Percentiles rank a stretch among this genome's conserved stretches.
Evolutionary conservation across 352 stramenopile genomes (phyloP).

Genomic region (Phytophthora quininea): DNA sequence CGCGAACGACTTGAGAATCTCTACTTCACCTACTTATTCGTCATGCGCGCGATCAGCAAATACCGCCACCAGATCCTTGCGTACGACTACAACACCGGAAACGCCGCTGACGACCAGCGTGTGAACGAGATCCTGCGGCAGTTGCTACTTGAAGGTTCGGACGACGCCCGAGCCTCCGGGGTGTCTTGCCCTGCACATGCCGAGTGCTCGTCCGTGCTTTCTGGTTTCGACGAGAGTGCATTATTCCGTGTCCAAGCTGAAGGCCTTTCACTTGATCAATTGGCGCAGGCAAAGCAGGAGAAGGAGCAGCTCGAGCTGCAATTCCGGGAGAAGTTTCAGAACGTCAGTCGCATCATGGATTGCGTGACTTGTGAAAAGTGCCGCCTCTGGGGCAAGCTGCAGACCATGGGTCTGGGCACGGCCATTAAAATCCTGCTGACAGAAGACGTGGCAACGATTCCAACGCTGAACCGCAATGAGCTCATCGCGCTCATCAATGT

Average conservation of each 20-base stretch:
- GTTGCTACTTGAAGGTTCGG: slow-evolving; percentile 70
- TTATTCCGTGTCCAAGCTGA: slow-evolving; percentile 83
- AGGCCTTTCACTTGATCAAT: slow-evolving; percentile 61
- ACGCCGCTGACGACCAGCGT: slow-evolving; percentile 83
- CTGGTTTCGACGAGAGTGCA: slow-evolving; percentile 88
- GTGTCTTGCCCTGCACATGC: slow-evolving; percentile 61
- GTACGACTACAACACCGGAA: slow-evolving; percentile 96
- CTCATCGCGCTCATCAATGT: slow-evolving; percentile 98
- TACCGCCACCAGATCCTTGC: slow-evolving; percentile 92
- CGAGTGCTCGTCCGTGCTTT: slow-evolving; percentile 67
- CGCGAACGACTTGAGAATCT: slow-evolving; percentile 97
- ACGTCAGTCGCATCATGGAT: slow-evolving; percentile 98
- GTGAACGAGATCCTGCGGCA: slow-evolving; percentile 71
- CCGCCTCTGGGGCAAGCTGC: slow-evolving; percentile 97
- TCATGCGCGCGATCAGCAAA: slow-evolving; percentile 95
- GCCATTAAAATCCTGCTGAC: slow-evolving; percentile 97
- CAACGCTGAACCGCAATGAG: slow-evolving; percentile 94
- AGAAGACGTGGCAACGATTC: slow-evolving; percentile 79
- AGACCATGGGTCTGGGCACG: slow-evolving; percentile 96
- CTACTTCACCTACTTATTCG: slow-evolving; percentile 98
- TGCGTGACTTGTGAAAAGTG: slow-evolving; percentile 99
- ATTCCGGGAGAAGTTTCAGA: slow-evolving; percentile 95
- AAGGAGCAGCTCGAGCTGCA: slow-evolving; percentile 71
- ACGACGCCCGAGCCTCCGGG: slow-evolving; percentile 27
- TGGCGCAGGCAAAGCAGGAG: slow-evolving; percentile 60